Base-by-base conservation (phyloP, 495 filamentous ascomycete species). In the Xylaria intraflava region DNA sequence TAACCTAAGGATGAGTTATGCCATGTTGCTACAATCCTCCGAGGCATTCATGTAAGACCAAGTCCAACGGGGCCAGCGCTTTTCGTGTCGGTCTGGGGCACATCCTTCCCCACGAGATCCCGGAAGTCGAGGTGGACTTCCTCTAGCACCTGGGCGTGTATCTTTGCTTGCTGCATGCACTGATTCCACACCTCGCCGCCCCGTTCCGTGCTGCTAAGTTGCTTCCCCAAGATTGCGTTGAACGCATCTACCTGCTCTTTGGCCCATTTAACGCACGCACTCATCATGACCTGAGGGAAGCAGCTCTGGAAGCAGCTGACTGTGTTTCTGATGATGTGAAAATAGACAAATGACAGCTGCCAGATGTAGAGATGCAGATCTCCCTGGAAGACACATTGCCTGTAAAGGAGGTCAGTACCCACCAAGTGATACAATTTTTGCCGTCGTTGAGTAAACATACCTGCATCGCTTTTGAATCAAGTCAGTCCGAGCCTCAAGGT, bases 261-360 rank as follows among this genome's bases (percentile, higher is more conserved):
- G 17, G 89, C 92, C 93, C 93, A 99, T 65, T 88, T 90, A 45
- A 99, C 91, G 60, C 89, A 90, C 3, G 90, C 89, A 59, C 88
- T 93, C 74, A 88, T 90, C 78, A 93, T 87, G 19, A 82, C 70
- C 19, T 86, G 77, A 3, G 91, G 87, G 66, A 97, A 99, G 65
- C 90, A 95, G 55, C 82, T 77, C 65, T 95, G 88, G 65, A 91
- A 96, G 61, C 87, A 88, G 62, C 77, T 80, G 55, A 95, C 83
- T 6, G 92, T 96, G 66, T 96, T 95, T 48, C 84, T 83, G 66
- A 96, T 94, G 57, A 96, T 80, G 24, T 84, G 87, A 75, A 99
- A 99, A 68, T 95, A 95, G 46, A 96, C 90, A 56, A 87, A 95
- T 3, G 93, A 92, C n/a, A 99, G 79, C 65, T 95, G 87, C 73